Conservation (phyloP, 257 asterid genomes). For the Solanum paucissectum region DNA sequence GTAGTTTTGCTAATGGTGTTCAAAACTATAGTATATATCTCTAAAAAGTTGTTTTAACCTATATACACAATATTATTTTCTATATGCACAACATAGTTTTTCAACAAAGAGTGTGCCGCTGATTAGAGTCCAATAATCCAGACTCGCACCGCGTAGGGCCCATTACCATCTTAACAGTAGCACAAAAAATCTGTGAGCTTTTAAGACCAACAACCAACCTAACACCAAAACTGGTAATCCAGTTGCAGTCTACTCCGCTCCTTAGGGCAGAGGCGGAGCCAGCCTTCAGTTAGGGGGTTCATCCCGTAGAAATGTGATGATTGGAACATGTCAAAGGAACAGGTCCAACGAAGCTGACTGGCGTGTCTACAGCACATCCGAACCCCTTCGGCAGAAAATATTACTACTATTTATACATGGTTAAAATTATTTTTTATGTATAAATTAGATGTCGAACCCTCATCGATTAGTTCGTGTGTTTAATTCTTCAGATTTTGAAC, state of each 20-base stretch:
- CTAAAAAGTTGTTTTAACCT: neutral
- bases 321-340: no score
- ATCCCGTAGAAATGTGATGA: no score
- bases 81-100: neutral
- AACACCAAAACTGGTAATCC: neutral
- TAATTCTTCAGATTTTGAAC: no score
- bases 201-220: neutral
- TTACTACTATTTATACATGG: no score
- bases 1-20: neutral
- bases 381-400: no score
- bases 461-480: no score
- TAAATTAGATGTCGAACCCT: no score
- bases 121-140: no score
- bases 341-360: no score
- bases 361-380: no score
- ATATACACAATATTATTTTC: neutral
- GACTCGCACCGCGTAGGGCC: neutral
- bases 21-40: neutral
- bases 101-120: neutral
- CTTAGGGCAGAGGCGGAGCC: neutral
- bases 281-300: no score
- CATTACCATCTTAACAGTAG: neutral
- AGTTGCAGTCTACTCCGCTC: neutral
- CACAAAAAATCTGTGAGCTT: neutral
- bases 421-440: no score